Evolutionary conservation across 495 filamentous ascomycete genomes (phyloP).

Genomic region (Sordaria brevicollis): DNA sequence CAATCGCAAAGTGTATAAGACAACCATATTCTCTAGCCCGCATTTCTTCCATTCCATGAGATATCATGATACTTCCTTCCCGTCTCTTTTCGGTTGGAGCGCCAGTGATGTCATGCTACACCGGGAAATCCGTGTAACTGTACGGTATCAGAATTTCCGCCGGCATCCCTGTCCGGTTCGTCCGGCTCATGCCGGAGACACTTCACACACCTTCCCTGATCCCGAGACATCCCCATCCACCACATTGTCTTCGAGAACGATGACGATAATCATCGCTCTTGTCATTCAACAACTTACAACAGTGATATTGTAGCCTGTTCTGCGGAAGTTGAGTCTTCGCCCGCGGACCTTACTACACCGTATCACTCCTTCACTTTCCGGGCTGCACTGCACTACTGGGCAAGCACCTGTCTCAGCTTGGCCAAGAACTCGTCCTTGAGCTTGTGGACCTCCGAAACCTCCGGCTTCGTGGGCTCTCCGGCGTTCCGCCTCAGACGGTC

Average conservation of each 20-base stretch:
- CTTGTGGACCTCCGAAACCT: conserved; percentile 65
- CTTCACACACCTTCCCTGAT: background rate
- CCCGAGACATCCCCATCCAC: background rate
- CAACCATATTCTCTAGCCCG: background rate
- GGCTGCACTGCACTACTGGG: conserved; percentile 30
- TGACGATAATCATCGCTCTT: background rate
- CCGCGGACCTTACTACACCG: background rate
- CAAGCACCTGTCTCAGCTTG: conserved; percentile 80
- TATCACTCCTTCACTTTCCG: background rate
- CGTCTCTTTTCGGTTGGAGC: background rate
- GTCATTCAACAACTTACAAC: background rate
- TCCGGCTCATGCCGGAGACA: background rate
- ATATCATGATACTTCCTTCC: background rate
- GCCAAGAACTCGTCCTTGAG: conserved; percentile 67
- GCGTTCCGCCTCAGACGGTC: conserved; percentile 73
- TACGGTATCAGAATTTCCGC: background rate
- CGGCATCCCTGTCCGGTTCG: background rate
- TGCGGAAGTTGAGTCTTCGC: background rate
- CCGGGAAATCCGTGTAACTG: background rate
- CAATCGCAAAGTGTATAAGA: background rate
- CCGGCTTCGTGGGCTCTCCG: conserved; percentile 83
- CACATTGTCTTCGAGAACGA: background rate
- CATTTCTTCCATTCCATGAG: background rate
- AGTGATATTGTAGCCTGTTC: background rate
- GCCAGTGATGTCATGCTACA: background rate